Percentiles rank a stretch among this genome's conserved stretches.
These are phyloP conservation scores for Dryadomyces quercivorus DNA, from an alignment of 2,329 filamentous ascomycete genomes.

Conservation along the genomic window DNA sequence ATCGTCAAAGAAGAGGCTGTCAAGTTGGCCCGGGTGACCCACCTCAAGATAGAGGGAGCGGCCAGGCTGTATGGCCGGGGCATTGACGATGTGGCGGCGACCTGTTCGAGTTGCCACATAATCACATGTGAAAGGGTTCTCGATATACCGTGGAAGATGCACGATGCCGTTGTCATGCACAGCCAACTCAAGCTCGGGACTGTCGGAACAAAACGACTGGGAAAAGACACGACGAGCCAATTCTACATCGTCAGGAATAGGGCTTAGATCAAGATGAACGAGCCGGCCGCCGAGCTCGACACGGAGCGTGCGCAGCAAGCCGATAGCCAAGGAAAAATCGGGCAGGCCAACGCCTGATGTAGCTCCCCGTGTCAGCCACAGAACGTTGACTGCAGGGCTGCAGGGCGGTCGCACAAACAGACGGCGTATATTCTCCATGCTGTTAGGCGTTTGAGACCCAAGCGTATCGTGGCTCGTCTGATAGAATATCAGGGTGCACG, in stretches of 20 bases:
- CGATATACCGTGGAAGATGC: slow-evolving; percentile 11
- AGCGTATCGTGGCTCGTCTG: slow-evolving; percentile 7
- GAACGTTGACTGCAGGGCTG: slow-evolving; percentile 12
- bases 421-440: slow-evolving; percentile 16
- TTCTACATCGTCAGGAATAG: slow-evolving; percentile 6
- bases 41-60: slow-evolving; percentile 10
- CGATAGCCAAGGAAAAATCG: slow-evolving; percentile 18
- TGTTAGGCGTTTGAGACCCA: slow-evolving; percentile 12
- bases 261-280: slow-evolving; percentile 16
- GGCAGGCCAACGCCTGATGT: slow-evolving; percentile 14
- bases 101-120: slow-evolving; percentile 10
- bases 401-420: slow-evolving; percentile 13
- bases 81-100: slow-evolving; percentile 3
- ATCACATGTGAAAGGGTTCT: not conserved
- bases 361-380: slow-evolving; percentile 22
- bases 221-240: slow-evolving; percentile 2
- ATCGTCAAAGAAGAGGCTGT: slow-evolving; percentile 17
- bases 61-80: slow-evolving; percentile 8
- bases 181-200: slow-evolving; percentile 9
- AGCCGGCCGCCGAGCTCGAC: slow-evolving; percentile 14
- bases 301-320: slow-evolving; percentile 20
- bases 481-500: slow-evolving; percentile 8
- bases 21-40: slow-evolving; percentile 15
- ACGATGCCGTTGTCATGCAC: slow-evolving; percentile 7
- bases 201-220: slow-evolving; percentile 1